Evolutionary conservation across 2,329 filamentous ascomycete genomes (phyloP).

Genomic region (Xylariaceae sp.): DNA sequence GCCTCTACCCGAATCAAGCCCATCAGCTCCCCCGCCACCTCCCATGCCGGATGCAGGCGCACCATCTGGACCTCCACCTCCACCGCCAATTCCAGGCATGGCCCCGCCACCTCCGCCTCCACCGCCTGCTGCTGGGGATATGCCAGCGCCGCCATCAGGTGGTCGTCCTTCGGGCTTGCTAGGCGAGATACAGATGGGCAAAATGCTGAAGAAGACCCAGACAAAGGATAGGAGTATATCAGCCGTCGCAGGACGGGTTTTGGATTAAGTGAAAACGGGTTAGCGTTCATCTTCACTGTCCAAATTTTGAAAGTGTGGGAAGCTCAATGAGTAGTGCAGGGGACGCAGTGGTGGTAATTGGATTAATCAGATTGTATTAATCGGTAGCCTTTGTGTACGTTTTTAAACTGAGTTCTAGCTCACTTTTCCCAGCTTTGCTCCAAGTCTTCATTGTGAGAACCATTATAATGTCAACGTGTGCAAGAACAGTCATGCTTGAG

Average conservation of each 20-base stretch:
- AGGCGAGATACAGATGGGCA: slow-evolving; percentile 83
- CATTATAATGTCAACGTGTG: too few species aligned
- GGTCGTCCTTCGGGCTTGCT: slow-evolving; percentile 70
- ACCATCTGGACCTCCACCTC: slow-evolving; percentile 51
- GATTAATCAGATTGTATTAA: slow-evolving; percentile 18
- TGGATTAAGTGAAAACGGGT: slow-evolving; percentile 50
- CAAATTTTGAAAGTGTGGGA: background rate
- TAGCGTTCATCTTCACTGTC: background rate
- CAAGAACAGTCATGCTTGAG: too few species aligned
- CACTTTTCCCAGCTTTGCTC: background rate
- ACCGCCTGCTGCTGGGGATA: slow-evolving; percentile 49
- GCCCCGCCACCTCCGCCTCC: slow-evolving; percentile 53
- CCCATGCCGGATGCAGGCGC: slow-evolving; percentile 49
- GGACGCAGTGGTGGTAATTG: slow-evolving; percentile 1
- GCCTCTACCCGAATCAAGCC: slow-evolving; percentile 46
- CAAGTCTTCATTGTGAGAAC: too few species aligned
- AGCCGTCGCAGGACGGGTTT: slow-evolving; percentile 77
- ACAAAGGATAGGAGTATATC: slow-evolving; percentile 86
- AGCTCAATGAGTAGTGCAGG: background rate
- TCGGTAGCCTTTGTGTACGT: slow-evolving; percentile 11
- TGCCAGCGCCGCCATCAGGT: slow-evolving; percentile 55
- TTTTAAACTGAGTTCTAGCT: background rate
- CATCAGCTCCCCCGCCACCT: slow-evolving; percentile 47
- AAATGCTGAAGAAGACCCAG: slow-evolving; percentile 80
- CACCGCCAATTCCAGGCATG: slow-evolving; percentile 50